These are phyloP conservation scores for Tetrapisispora phaffii DNA, from an alignment of 805 yeast species.

Conservation along the genomic window DNA sequence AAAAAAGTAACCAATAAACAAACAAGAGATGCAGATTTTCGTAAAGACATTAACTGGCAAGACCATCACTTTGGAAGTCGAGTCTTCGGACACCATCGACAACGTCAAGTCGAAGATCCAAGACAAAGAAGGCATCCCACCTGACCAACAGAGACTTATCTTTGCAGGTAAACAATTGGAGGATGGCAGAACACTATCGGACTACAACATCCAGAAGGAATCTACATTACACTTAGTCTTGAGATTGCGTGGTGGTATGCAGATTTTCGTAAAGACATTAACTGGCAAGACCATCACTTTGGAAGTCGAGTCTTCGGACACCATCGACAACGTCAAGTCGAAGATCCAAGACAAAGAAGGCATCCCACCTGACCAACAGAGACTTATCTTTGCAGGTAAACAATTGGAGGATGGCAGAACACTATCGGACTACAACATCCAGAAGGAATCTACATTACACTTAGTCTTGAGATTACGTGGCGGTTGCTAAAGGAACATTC, in stretches of 20 bases:
- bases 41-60: conserved; percentile 97
- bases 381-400: conserved; percentile 61
- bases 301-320: conserved; percentile 90
- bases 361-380: conserved; percentile 61
- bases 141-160: conserved; percentile 61
- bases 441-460: conserved; percentile 58
- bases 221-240: conserved; percentile 61
- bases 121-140: conserved; percentile 65
- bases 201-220: conserved; percentile 65
- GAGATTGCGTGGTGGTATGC: conserved; percentile 64
- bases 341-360: conserved; percentile 63
- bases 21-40: conserved; percentile 83
- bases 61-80: conserved; percentile 91
- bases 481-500: conserved; percentile 42
- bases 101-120: conserved; percentile 76
- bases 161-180: conserved; percentile 67
- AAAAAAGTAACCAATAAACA: conserved; percentile 31
- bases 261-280: conserved; percentile 31
- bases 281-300: conserved; percentile 58
- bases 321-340: conserved; percentile 84
- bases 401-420: conserved; percentile 58
- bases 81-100: conserved; percentile 90
- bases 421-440: conserved; percentile 58
- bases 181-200: conserved; percentile 62
- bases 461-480: conserved; percentile 65